Conservation (phyloP, 2,329 filamentous ascomycete genomes). For the Hypoxylon sp. region DNA sequence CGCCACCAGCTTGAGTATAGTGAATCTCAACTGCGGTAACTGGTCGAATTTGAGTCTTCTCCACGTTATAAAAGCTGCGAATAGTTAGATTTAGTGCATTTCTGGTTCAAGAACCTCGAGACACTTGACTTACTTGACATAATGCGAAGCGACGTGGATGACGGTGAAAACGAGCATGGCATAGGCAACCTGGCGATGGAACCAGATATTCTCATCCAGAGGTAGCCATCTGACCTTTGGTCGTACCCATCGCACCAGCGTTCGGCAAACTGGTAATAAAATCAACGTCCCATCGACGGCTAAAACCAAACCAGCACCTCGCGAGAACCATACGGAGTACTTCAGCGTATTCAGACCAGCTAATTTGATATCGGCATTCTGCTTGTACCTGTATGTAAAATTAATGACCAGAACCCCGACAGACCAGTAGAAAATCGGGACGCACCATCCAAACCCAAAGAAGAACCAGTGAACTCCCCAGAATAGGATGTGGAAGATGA, state of each 20-base stretch:
- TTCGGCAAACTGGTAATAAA: slow-evolving; percentile 93
- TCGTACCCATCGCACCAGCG: slow-evolving; percentile 84
- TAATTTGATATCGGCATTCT: slow-evolving; percentile 76
- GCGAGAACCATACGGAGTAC: slow-evolving; percentile 95
- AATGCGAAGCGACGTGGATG: slow-evolving; percentile 84
- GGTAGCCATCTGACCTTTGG: slow-evolving; percentile 91
- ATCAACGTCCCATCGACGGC: slow-evolving; percentile 90
- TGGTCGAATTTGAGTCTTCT: slow-evolving; percentile 84
- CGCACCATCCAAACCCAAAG: slow-evolving; percentile 90
- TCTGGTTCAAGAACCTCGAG: background rate
- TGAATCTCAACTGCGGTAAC: slow-evolving; percentile 90
- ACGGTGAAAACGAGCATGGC: slow-evolving; percentile 85
- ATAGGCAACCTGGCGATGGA: slow-evolving; percentile 95
- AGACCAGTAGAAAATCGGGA: slow-evolving; percentile 6
- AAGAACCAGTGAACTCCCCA: slow-evolving; percentile 83
- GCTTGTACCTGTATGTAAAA: slow-evolving; percentile 76
- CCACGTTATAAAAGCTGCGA: slow-evolving; percentile 91
- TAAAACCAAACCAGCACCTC: slow-evolving; percentile 90
- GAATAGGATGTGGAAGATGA: slow-evolving; percentile 85
- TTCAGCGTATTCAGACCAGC: slow-evolving; percentile 83
- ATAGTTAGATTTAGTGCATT: slow-evolving; percentile 48
- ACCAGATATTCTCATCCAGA: slow-evolving; percentile 97
- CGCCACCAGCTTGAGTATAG: slow-evolving; percentile 88
- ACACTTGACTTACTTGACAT: slow-evolving; percentile 84
- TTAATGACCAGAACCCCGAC: slow-evolving; percentile 16